Evolutionary conservation across 352 stramenopile genomes (phyloP), one percentile per base, ranked within the genome.

Genomic region (Phytophthora citrophthora): DNA sequence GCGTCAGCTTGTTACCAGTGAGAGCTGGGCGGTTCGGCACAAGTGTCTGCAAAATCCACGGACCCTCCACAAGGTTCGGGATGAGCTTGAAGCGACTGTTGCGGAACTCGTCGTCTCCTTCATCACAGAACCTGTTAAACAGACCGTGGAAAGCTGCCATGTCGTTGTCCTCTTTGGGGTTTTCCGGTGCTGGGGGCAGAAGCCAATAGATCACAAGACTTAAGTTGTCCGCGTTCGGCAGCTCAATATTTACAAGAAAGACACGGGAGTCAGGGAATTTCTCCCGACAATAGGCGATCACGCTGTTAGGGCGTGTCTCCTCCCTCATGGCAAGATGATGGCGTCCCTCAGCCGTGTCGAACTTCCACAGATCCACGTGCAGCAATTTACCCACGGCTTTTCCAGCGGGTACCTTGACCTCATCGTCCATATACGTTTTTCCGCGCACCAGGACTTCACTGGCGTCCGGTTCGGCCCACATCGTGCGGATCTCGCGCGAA

Each of bases 51-150:
- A 97, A 75, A 41, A 97, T 72, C 83, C 87, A 97, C 39, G 88
- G 83, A 13, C 83, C 91, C 18, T 95, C 86, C 15, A 87, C 72
- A 34, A 97, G 77, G 55, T 82, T 86, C n/a, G 91, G 91, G 48
- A 97, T 93, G 26, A 97, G 67, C 76, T 97, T 97, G 59, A 97
- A 94, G 47, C 89, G 80, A n/a, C 73, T 46, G 56, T 93, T 80
- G 39, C 84, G 79, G 64, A 85, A 94, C 10, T 60, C 64, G 41
- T 81, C 69, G 44, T 76, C 68, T 46, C 74, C 59, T 15, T 70
- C 64, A 36, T 82, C 72, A 44, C 74, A 77, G 44, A 93, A 92
- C 29, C 71, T 68, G 56, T 71, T 59, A n/a, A 91, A 59, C 27
- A 94, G 73, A 5, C 63, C 51, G n/a, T 86, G 55, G 53, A 93